Percentiles rank a stretch among this genome's conserved stretches.
Conservation (phyloP, 2,329 filamentous ascomycete genomes). For the Rutstroemia sp. region DNA sequence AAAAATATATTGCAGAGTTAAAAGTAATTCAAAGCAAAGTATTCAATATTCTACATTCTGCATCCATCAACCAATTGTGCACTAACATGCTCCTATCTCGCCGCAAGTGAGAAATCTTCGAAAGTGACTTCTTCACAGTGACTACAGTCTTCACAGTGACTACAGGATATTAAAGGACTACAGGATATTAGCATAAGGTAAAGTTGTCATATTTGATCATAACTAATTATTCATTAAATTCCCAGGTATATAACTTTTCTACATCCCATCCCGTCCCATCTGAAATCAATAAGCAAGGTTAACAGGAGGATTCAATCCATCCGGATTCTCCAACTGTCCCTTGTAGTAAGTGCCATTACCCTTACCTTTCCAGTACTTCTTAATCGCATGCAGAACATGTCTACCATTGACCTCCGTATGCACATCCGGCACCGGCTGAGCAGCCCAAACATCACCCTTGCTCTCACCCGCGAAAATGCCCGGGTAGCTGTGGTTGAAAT, state of each 20-base stretch:
- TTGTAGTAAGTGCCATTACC: conserved; percentile 26
- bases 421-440: conserved; percentile 31
- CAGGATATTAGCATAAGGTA: too few species aligned
- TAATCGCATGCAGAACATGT: conserved; percentile 26
- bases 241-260: too few species aligned
- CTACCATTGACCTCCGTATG: conserved; percentile 23
- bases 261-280: background rate
- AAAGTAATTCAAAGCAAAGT: background rate
- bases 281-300: background rate
- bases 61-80: too few species aligned
- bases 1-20: background rate
- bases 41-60: background rate
- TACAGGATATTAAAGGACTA: too few species aligned
- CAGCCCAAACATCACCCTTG: conserved; percentile 19
- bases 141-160: too few species aligned
- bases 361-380: conserved; percentile 21
- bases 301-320: conserved; percentile 23
- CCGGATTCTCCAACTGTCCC: conserved; percentile 27
- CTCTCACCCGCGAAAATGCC: conserved; percentile 31
- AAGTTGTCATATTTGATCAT: too few species aligned
- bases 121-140: too few species aligned
- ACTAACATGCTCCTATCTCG: too few species aligned
- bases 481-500: conserved; percentile 38
- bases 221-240: too few species aligned
- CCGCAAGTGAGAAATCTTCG: too few species aligned